A percentile compares a stretch with the other conserved stretches of the same genome.
phyloP scores from a whole-genome alignment of 2,329 filamentous ascomycete species.

The Exophiala calicioides region DNA sequence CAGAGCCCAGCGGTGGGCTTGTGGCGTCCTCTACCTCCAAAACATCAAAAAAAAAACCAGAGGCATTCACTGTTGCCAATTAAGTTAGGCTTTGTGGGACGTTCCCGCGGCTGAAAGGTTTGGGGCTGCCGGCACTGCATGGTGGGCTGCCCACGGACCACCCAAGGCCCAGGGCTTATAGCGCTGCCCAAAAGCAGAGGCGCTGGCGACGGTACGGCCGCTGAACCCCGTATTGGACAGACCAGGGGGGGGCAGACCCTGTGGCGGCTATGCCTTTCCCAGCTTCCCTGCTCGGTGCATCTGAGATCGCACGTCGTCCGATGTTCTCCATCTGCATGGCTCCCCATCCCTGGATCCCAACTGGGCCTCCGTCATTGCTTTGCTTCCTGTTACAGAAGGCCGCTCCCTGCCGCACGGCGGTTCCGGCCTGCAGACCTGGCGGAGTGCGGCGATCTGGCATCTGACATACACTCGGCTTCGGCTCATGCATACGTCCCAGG shows the following conservation, averaged over 20 bases:
- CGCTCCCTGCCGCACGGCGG: conserved; percentile 23
- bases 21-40: too few species aligned
- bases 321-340: conserved; percentile 12
- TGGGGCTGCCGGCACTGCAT: too few species aligned
- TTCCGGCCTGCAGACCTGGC: conserved; percentile 20
- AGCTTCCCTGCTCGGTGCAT: conserved; percentile 13
- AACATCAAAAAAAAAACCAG: too few species aligned
- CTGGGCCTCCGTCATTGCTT: conserved; percentile 2
- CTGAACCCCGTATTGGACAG: too few species aligned
- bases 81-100: conserved; percentile 8
- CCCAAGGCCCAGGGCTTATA: too few species aligned
- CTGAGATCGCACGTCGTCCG: conserved; percentile 12
- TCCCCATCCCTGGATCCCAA: conserved; percentile 2
- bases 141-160: too few species aligned
- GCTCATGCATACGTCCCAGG: conserved; percentile 6
- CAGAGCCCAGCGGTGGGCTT: too few species aligned
- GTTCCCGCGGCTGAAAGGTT: conserved; percentile 16
- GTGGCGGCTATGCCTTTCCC: conserved; percentile 13
- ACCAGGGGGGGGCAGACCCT: too few species aligned
- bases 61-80: conserved; percentile 1
- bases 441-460: conserved; percentile 27
- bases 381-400: conserved; percentile 5
- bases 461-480: conserved; percentile 19
- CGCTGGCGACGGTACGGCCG: too few species aligned
- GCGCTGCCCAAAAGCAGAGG: background rate